These are phyloP conservation scores for Stagonosporopsis vannaccii DNA, from an alignment of 2,329 filamentous ascomycete species.

Conservation along the genomic window DNA sequence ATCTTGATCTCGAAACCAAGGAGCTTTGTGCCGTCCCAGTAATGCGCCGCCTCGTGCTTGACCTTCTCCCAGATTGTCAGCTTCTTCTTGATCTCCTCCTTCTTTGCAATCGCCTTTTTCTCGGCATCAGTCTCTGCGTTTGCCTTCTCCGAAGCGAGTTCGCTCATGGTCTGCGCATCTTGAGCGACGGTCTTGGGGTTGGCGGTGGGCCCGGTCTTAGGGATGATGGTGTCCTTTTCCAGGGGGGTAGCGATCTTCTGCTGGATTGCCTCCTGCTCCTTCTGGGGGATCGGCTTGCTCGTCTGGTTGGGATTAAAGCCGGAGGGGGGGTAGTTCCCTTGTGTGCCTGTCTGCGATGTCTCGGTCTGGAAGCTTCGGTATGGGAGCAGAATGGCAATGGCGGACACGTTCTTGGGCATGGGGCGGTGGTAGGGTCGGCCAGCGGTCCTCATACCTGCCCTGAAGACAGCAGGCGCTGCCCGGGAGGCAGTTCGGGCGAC, in stretches of 20 bases:
- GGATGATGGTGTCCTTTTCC: slow-evolving; percentile 45
- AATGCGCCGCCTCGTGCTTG: slow-evolving; percentile 92
- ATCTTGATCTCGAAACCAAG: slow-evolving; percentile 92
- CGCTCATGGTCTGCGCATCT: slow-evolving; percentile 62
- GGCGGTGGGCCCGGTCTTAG: slow-evolving; percentile 51
- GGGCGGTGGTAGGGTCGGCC: slow-evolving; percentile 48
- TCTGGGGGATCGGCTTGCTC: slow-evolving; percentile 78
- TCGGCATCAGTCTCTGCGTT: slow-evolving; percentile 56
- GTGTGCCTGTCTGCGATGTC: slow-evolving; percentile 56
- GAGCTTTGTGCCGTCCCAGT: slow-evolving; percentile 98
- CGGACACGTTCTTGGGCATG: slow-evolving; percentile 61
- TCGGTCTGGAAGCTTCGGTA: slow-evolving; percentile 64
- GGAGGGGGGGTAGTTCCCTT: slow-evolving; percentile 74
- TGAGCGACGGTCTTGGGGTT: slow-evolving; percentile 57
- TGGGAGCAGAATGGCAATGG: slow-evolving; percentile 65
- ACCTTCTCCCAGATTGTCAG: slow-evolving; percentile 89
- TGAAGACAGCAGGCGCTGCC: slow-evolving; percentile 57
- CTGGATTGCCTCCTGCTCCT: slow-evolving; percentile 48
- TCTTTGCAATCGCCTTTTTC: slow-evolving; percentile 66
- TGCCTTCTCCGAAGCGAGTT: slow-evolving; percentile 68
- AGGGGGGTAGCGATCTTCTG: slow-evolving; percentile 31
- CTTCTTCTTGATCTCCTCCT: slow-evolving; percentile 77
- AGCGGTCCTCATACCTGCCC: slow-evolving; percentile 53
- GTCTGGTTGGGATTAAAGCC: slow-evolving; percentile 91
- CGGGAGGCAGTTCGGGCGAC: slow-evolving; percentile 53